Conservation (phyloP, 495 filamentous ascomycete species). For the Podospora tetraspora region DNA sequence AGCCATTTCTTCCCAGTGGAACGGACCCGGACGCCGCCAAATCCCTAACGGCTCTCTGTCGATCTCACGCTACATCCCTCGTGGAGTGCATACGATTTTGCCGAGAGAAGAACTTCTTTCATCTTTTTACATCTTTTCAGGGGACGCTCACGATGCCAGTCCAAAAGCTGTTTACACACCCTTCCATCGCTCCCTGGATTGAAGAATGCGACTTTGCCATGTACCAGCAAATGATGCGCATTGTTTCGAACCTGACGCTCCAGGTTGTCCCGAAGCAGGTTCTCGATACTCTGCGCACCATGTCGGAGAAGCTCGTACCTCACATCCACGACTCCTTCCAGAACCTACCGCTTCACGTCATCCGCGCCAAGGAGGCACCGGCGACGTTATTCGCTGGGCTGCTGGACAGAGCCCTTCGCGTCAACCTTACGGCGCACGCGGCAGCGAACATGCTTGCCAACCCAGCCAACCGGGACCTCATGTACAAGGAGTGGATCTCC, state of each 20-base stretch:
- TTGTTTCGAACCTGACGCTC: constrained; percentile 75
- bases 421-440: constrained; percentile 85
- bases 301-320: constrained; percentile 68
- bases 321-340: constrained; percentile 80
- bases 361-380: constrained; percentile 77
- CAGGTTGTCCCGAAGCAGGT: constrained; percentile 84
- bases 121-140: constrained; percentile 91
- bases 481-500: constrained; percentile 87
- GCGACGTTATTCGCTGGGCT: constrained; percentile 84
- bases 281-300: constrained; percentile 73
- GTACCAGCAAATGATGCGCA: constrained; percentile 92
- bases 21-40: constrained; percentile 80
- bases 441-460: constrained; percentile 71
- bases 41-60: constrained; percentile 78
- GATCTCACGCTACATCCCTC: constrained; percentile 88
- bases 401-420: constrained; percentile 76
- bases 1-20: constrained; percentile 63
- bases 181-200: constrained; percentile 83
- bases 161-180: constrained; percentile 85
- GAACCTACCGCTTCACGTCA: constrained; percentile 72
- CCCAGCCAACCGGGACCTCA: constrained; percentile 70
- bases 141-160: constrained; percentile 94
- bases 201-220: constrained; percentile 90
- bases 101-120: constrained; percentile 90
- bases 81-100: constrained; percentile 92